These are phyloP conservation scores for Clavariopsis aquatica DNA, from an alignment of 495 filamentous ascomycete genomes.

Conservation along the genomic window DNA sequence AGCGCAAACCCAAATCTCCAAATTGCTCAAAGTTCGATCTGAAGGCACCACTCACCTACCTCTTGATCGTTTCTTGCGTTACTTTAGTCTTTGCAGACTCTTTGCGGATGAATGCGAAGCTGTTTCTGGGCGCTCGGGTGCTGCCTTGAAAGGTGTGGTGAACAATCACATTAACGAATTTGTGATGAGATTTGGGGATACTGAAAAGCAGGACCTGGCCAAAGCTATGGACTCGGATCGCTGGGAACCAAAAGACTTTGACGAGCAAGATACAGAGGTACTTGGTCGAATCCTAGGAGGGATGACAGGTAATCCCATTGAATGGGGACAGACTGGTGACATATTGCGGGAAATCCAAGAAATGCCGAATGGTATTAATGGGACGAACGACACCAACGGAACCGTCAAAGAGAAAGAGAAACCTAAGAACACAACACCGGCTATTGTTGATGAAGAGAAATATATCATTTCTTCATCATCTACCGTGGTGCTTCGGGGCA, in stretches of 20 bases:
- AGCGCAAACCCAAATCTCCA: slow-evolving; percentile 88
- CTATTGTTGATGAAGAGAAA: slow-evolving; percentile 78
- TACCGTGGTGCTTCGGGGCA: slow-evolving; percentile 72
- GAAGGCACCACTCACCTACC: slow-evolving; percentile 77
- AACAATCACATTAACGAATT: slow-evolving; percentile 92
- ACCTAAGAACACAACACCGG: slow-evolving; percentile 54
- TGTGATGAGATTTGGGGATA: slow-evolving; percentile 71
- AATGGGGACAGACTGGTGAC: slow-evolving; percentile 70
- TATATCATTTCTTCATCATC: slow-evolving; percentile 86
- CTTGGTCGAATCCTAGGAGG: slow-evolving; percentile 70
- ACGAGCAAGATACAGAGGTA: slow-evolving; percentile 61
- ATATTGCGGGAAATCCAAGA: slow-evolving; percentile 59
- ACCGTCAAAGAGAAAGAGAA: slow-evolving; percentile 67
- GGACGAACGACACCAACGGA: slow-evolving; percentile 52
- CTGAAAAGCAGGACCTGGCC: slow-evolving; percentile 75
- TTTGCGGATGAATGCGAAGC: slow-evolving; percentile 98
- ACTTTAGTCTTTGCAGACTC: slow-evolving; percentile 88
- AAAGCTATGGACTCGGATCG: slow-evolving; percentile 84
- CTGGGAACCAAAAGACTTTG: slow-evolving; percentile 89
- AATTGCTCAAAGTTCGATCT: slow-evolving; percentile 85
- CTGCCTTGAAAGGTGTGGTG: slow-evolving; percentile 80
- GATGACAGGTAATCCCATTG: slow-evolving; percentile 75
- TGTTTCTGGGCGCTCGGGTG: slow-evolving; percentile 84
- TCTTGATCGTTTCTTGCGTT: slow-evolving; percentile 78
- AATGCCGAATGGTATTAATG: slow-evolving; percentile 39